Base-by-base conservation (phyloP, 768 basidiomycete species). In the Leucocoprinus sp. region DNA sequence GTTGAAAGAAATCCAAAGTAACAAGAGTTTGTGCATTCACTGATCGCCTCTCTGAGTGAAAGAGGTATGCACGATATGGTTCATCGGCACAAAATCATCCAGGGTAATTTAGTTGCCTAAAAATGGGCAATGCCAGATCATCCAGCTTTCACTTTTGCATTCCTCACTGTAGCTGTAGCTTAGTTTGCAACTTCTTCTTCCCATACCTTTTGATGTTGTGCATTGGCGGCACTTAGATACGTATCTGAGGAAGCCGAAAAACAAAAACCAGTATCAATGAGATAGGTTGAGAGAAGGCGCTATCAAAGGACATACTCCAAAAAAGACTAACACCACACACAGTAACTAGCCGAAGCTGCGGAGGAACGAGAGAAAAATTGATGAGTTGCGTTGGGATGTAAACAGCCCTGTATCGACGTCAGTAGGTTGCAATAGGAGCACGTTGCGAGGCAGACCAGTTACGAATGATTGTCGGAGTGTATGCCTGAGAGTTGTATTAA, bases 341-440 rank as follows among this genome's bases (percentile, higher is more conserved):
- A 15, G 82, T 68, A 15, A 83, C 71, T 43, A 91, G 81, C 28
- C 88, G 78, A 27, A 89, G 63, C 53, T 91, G 88, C 3, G 74
- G 79, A 1, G 89, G 89, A 1, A 89, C 75, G 24, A 91, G 17
- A 7, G 77, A 66, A 55, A 91, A 92, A 63, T 92, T 92, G 67
- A 88, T 68, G 44, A 82, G 55, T 59, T 92, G 88, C 0, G 84
- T 75, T 0, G 88, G 88, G 24, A 82, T 69, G 59, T 80, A 89
- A 5, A 89, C 83, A 2, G 65, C 70, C 86, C 83, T 81, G 35
- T 22, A 27, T 21, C 9, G 28, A 18, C 40, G 37, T 17, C 7
- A 24, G 5, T 7, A 11, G n/a, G 4, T 11, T 14, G 5, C n/a
- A 11, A 15, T 5, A 17, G 19, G 43, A 28, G 37, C 42, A 43